Evolutionary conservation across 345 rosid species (phyloP).

Genomic region (Nephelium lappaceum): DNA sequence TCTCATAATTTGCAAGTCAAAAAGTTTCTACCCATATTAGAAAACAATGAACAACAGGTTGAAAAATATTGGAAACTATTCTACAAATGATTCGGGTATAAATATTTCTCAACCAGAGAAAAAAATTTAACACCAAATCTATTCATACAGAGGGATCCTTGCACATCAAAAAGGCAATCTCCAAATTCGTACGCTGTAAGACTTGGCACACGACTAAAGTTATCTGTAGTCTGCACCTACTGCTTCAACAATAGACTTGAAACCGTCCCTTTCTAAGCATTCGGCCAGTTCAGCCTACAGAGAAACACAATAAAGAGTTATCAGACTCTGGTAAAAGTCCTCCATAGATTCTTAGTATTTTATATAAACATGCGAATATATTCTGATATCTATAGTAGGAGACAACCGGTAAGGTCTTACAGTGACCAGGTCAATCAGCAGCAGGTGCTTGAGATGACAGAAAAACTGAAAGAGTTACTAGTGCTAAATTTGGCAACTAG

Average conservation of each 20-base stretch:
- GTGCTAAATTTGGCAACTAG: too few relatives aligned
- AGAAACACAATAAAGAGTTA: constrained; percentile 1
- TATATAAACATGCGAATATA: not conserved
- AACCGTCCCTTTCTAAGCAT: constrained; percentile 90
- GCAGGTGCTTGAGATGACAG: not conserved
- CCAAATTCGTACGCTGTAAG: not conserved
- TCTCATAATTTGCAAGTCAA: constrained; percentile 11
- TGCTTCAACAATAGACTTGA: constrained; percentile 80
- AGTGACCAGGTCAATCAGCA: not conserved
- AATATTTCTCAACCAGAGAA: not conserved
- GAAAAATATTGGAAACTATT: not conserved
- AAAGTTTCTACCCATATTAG: not conserved
- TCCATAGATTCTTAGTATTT: not conserved
- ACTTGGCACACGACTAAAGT: not conserved
- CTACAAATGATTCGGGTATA: not conserved
- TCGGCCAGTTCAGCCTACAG: constrained; percentile 79
- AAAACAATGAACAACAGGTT: not conserved
- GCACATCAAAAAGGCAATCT: not conserved
- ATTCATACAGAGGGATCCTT: not conserved
- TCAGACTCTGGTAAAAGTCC: not conserved
- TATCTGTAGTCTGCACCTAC: constrained; percentile 87
- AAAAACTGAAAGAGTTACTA: too few relatives aligned
- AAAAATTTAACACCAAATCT: not conserved
- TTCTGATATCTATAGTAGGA: not conserved
- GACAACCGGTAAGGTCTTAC: not conserved